Base-by-base conservation (phyloP, 1,284 basidiomycete genomes). In the Rhizoctonia solani region DNA sequence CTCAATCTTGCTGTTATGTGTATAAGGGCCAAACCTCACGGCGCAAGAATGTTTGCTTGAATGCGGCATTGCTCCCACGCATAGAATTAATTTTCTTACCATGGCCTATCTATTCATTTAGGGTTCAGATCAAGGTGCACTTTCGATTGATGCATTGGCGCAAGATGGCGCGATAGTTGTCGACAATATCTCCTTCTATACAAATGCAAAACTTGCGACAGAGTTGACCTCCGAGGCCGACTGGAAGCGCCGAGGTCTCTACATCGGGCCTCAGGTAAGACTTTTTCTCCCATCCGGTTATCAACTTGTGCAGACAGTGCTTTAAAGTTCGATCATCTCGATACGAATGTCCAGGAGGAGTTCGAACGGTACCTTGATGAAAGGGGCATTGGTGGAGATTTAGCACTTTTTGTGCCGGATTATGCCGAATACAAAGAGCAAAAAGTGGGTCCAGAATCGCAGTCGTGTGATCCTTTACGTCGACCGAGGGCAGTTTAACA, bases 351-450 rank as follows among this genome's bases (percentile, higher is more conserved):
- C 9, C 96, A 98, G 80, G 87, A 90, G 69, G 88, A 92, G 75
- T 93, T 96, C 74, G 88, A 92, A 74, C 81, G 83, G 74, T 96
- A 82, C 83, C 81, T 96, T 61, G 82, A 85, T 70, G 93, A 96
- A 81, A 87, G 96, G 68, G 95, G 93, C 11, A 83, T 99, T 73
- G 87, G 93, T 76, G 89, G 93, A 73, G 80, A 78, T 42, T 81
- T 96, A 54, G 93, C 92, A 3, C 76, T 85, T 73, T 94, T 95
- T 79, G 84, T 95, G 70, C 88, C 91, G 29, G 88, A 92, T 71
- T 95, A 90, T 75, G 87, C 89, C 23, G 90, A 92, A 76, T 82
- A 82, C 81, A 96, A 96, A 83, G 93, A 95, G 75, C 94, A 96
- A 81, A 87, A 88, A 83, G 90, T 89, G 55, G 34, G 80, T 78